Conservation (phyloP, 768 basidiomycete genomes). For the Boletus pseudopeckii region DNA sequence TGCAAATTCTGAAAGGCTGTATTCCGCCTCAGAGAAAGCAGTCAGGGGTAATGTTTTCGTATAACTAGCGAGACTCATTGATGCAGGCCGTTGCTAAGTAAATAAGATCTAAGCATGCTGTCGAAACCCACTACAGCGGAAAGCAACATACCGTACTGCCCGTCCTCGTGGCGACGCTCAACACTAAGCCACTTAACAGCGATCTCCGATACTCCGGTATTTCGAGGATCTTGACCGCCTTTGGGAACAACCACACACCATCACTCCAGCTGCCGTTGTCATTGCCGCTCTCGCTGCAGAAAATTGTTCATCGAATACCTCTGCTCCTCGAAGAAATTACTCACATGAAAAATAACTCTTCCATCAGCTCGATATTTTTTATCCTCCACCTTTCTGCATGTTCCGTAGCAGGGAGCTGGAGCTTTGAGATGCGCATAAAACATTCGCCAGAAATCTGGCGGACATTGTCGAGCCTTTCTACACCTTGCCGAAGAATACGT, state of each 20-base stretch:
- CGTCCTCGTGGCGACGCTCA: constrained; percentile 81
- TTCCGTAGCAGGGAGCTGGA: constrained; percentile 41
- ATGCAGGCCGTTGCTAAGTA: constrained; percentile 64
- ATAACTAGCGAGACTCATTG: constrained; percentile 58
- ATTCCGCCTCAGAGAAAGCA: constrained; percentile 29
- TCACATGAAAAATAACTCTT: constrained; percentile 53
- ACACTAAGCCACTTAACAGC: constrained; percentile 67
- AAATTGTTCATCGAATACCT: constrained; percentile 1
- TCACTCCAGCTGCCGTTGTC: constrained; percentile 58
- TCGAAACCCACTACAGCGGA: constrained; percentile 5
- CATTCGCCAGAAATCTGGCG: constrained; percentile 73
- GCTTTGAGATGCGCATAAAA: constrained; percentile 48
- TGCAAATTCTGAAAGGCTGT: constrained; percentile 50
- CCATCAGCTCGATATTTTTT: constrained; percentile 44
- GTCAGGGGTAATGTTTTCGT: constrained; percentile 48
- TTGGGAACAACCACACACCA: constrained; percentile 71
- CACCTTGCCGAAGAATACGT: constrained; percentile 81
- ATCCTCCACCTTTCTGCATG: constrained; percentile 50
- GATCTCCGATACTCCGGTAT: constrained; percentile 57
- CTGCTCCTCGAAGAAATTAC: constrained; percentile 12
- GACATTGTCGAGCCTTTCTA: constrained; percentile 89
- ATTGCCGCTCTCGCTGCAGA: constrained; percentile 33
- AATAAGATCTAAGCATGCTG: constrained; percentile 15
- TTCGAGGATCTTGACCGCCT: constrained; percentile 61
- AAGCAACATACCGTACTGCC: constrained; percentile 68